Percentiles rank a stretch among this genome's conserved stretches.
phyloP scores from a whole-genome alignment of 306 rosid species.

The Quercus alba region DNA sequence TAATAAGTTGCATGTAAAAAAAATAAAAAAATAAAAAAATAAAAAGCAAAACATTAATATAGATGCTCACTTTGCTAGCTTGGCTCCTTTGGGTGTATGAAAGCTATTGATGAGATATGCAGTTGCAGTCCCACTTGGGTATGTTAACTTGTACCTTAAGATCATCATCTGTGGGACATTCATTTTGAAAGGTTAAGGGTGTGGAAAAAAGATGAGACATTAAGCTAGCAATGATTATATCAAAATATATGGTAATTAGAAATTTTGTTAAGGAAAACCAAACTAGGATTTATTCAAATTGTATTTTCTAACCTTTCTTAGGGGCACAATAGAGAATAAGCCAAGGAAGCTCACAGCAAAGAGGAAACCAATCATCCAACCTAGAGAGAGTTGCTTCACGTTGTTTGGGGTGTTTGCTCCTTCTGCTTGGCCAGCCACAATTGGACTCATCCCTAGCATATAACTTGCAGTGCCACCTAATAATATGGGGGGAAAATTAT shows the following conservation, averaged over 20 bases:
- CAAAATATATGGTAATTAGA: not conserved
- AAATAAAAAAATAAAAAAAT: too few species aligned
- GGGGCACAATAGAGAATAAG: conserved; percentile 66
- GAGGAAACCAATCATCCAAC: conserved; percentile 77
- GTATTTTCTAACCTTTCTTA: conserved; percentile 52
- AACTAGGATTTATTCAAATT: not conserved
- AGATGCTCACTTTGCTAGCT: conserved; percentile 55
- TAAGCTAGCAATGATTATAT: too few species aligned
- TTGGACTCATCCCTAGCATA: conserved; percentile 65
- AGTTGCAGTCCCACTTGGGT: conserved; percentile 90
- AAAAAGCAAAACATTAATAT: not conserved
- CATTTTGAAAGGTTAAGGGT: not conserved
- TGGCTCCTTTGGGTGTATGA: conserved; percentile 84
- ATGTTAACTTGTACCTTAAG: conserved; percentile 63
- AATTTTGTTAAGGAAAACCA: not conserved
- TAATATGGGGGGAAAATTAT: not conserved
- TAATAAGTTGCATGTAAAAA: too few species aligned
- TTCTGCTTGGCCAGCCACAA: conserved; percentile 52
- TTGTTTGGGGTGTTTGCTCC: conserved; percentile 51
- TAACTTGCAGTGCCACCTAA: conserved; percentile 81
- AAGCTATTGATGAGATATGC: conserved; percentile 74
- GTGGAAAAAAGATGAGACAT: too few species aligned
- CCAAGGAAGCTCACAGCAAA: conserved; percentile 73
- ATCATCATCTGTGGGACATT: conserved; percentile 53
- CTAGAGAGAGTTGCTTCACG: conserved; percentile 44